Evolutionary conservation across 345 rosid genomes (phyloP), one percentile per base, ranked within the genome.

Genomic region (Noccaea bulbosa): DNA sequence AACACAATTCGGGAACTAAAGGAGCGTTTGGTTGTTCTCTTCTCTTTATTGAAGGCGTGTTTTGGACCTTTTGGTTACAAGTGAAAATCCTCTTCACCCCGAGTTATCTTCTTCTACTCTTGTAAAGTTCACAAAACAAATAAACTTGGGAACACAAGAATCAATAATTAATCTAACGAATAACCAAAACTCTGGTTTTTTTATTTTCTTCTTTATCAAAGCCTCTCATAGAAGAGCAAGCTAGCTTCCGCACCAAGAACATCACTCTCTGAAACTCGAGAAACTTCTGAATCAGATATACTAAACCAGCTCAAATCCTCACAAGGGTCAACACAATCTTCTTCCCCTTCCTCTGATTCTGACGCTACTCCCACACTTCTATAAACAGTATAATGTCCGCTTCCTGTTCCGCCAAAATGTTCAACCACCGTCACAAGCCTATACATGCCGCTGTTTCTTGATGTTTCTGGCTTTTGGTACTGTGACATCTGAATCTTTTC

Each of bases 381-480:
- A 71, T 87, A 89, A 67, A 89, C 87, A 16, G 87, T 91, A 57
- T 91, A 93, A 80, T 91, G 98, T 34, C 98, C 96, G 33, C 87
- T 81, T 62, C 92, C 96, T 0, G 80, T 69, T 78, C 83, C 77
- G 62, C 97, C 96, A 65, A 85, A 91, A 78, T 91, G 97, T 77
- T 91, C 97, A 73, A 93, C 88, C 17, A 86, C 93, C 0, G 94
- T 80, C 56, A 83, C 86, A 32, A 93, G 91, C 30, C 80, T 81
- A 65, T 89, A 91, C 61, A 75, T 22, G 44, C 45, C 38, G 38
- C 65, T 0, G 55, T 15, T 43, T 7, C 62, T 64, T 48, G 67
- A 48, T 63, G 53, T 47, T 75, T 78, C 78, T 16, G 49, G 12
- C 37, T 45, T 79, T 64, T 47, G 78, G 68, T 49, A 54, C 59